Percentiles rank a stretch among this genome's conserved stretches.
phyloP scores from a whole-genome alignment of 331 rosid genomes.

The Phaseolus coccineus region DNA sequence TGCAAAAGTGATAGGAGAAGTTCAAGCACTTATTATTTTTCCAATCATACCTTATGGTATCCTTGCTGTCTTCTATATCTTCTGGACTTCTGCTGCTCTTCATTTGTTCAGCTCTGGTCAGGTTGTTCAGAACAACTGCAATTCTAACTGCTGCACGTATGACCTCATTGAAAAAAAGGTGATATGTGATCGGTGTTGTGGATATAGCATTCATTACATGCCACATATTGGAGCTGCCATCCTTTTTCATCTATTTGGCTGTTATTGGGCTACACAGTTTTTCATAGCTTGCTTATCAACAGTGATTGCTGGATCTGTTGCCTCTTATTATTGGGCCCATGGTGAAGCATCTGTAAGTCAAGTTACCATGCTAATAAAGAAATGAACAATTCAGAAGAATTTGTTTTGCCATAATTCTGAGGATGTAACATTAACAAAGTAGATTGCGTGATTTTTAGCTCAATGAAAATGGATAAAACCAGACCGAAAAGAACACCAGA shows the following conservation, averaged over 20 bases:
- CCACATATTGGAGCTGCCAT: conserved; percentile 81
- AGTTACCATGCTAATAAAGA: conserved; percentile 23
- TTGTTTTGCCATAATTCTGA: neutral
- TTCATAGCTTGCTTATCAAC: conserved; percentile 82
- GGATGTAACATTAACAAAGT: neutral
- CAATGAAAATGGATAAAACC: neutral
- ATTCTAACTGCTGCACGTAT: conserved; percentile 80
- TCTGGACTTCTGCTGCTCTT: conserved; percentile 89
- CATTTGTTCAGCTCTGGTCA: conserved; percentile 91
- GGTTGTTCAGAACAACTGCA: conserved; percentile 83
- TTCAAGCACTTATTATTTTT: conserved; percentile 81
- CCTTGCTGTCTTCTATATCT: conserved; percentile 89
- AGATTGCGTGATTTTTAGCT: neutral
- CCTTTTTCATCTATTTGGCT: conserved; percentile 86
- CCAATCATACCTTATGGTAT: conserved; percentile 78
- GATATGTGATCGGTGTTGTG: conserved; percentile 84
- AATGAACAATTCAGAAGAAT: conserved; percentile 16
- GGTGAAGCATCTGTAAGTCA: conserved; percentile 82
- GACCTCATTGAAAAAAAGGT: conserved; percentile 70
- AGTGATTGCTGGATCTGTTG: conserved; percentile 91
- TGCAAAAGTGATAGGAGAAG: conserved; percentile 97
- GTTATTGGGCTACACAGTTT: conserved; percentile 93
- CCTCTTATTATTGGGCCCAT: conserved; percentile 92
- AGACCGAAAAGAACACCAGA: neutral
- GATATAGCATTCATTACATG: conserved; percentile 84